Evolutionary conservation across 805 yeast genomes (phyloP), one percentile per base, ranked within the genome.

Genomic region (Yarrowia yakushimensis): DNA sequence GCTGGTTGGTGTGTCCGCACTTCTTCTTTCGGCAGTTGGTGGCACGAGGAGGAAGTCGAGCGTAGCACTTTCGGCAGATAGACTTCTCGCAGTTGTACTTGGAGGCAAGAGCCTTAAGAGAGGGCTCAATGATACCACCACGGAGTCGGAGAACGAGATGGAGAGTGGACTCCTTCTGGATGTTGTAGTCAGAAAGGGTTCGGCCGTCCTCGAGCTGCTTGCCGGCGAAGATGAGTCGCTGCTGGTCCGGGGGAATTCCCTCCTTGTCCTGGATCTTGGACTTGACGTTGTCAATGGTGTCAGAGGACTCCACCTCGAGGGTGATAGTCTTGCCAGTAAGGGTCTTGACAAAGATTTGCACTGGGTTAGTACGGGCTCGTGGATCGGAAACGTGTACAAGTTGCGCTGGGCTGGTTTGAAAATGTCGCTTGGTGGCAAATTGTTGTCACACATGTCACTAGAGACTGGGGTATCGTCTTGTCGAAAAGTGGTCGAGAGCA

Each of bases 11-110:
- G 96, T 94, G 99, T 78, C 99, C 99, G 84, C 99, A 94, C 88
- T 94, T 94, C 90, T 97, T 91, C 98, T 94, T 94, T 86, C 99
- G 91, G 88, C 99, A 94, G 97, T 94, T 94, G 82, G 98, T 94
- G 76, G 99, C 99, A 89, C 98, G 96, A 83, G 99, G 97, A 78
- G 99, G 99, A 79, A 94, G 92, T 87, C 99, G 94, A 76, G 99
- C 97, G 88, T 94, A 94, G 86, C 99, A 94, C 81, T 92, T 90
- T 84, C 99, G 96, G 87, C 99, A 94, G 80, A 94, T 93, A 71
- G 97, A 80, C 84, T 94, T 94, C 72, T 94, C 99, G 86, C 98
- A 94, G 96, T 94, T 94, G 93, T 88, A 94, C 85, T 94, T 94
- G 79, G 97, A 90, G 81, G 99, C 99, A 77, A 94, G 86, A 75